Conservation (phyloP, 352 stramenopile genomes). For the Thalassiosira sp. region DNA sequence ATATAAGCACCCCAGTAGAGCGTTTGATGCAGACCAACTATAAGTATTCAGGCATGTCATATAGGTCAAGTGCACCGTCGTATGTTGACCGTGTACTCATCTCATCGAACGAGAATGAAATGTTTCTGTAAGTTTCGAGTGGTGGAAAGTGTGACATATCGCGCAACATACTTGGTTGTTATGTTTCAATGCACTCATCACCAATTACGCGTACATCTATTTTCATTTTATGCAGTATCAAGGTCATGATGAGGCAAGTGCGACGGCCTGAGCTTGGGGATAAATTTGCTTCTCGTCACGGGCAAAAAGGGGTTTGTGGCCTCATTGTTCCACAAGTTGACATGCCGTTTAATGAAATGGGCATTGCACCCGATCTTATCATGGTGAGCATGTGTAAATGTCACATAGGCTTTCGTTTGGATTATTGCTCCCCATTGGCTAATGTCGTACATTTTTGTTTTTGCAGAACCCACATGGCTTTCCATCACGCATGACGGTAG, state of each 20-base stretch:
- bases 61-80: conserved; percentile 92
- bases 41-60: conserved; percentile 86
- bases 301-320: conserved; percentile 99
- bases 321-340: conserved; percentile 90
- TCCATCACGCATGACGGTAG: conserved; percentile 97
- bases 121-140: conserved; percentile 62
- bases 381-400: conserved; percentile 85
- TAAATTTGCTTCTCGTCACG: conserved; percentile 99
- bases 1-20: conserved; percentile 80
- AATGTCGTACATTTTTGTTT: background rate
- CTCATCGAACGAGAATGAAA: conserved; percentile 96
- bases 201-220: background rate
- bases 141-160: background rate
- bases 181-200: too few relatives aligned
- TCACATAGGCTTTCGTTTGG: background rate
- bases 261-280: conserved; percentile 98
- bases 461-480: conserved; percentile 97
- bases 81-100: conserved; percentile 99
- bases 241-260: conserved; percentile 95
- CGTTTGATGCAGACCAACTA: conserved; percentile 62
- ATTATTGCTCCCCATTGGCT: background rate
- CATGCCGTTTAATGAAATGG: conserved; percentile 99
- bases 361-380: conserved; percentile 98
- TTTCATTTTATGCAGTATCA: conserved; percentile 83
- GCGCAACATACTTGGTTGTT: too few relatives aligned